A percentile compares a stretch with the other conserved stretches of the same genome.
phyloP scores from a whole-genome alignment of 1,139 yeast genomes.

The Zygosaccharomyces sapae region DNA sequence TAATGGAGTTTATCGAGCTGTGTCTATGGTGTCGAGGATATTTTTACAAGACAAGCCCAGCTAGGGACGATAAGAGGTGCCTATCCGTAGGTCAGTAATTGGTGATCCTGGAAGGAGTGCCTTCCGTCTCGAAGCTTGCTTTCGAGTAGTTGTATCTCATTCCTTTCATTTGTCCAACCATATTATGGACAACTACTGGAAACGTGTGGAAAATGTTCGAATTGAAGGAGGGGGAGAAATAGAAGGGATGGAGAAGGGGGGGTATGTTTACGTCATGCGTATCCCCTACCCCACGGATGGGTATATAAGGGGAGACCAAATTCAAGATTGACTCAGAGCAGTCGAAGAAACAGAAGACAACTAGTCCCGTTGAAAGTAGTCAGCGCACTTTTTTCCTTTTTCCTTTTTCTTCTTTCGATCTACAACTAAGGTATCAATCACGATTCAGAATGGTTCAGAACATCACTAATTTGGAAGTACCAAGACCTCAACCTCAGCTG shows the following conservation, averaged over 20 bases:
- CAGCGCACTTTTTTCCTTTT: too few relatives aligned
- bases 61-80: too few relatives aligned
- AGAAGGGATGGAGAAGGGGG: not conserved
- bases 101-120: too few relatives aligned
- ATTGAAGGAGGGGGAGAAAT: not conserved
- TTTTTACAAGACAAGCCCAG: too few relatives aligned
- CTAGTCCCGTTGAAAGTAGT: too few relatives aligned
- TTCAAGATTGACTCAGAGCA: too few relatives aligned
- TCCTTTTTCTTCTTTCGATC: too few relatives aligned
- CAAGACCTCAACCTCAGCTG: slow-evolving; percentile 8
- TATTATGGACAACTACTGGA: not conserved
- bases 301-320: not conserved
- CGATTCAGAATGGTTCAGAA: not conserved
- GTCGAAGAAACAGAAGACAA: too few relatives aligned
- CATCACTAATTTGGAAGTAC: not conserved
- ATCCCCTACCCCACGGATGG: not conserved
- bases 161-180: not conserved
- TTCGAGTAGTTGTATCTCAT: not conserved
- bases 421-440: not conserved
- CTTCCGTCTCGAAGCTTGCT: too few relatives aligned
- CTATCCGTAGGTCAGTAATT: too few relatives aligned
- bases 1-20: too few relatives aligned
- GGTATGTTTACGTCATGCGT: not conserved
- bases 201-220: not conserved
- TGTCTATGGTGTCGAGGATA: too few relatives aligned